Conservation (phyloP, 2,329 filamentous ascomycete genomes). For the Aspergillus piperis region DNA sequence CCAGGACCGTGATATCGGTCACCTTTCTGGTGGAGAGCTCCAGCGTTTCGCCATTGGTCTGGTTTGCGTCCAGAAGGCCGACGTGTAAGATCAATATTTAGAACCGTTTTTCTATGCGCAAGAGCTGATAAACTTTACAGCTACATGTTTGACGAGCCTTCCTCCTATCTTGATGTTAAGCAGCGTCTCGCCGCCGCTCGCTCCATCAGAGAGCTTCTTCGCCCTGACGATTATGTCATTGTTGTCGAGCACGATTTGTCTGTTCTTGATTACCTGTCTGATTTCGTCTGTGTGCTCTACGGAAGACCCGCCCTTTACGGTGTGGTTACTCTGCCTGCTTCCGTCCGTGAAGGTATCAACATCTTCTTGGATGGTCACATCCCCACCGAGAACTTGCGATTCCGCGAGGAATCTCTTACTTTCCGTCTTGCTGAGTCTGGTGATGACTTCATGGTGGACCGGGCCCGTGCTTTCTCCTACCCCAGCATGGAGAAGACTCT, state of each 20-base stretch:
- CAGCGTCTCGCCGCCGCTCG: slow-evolving; percentile 90
- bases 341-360: slow-evolving; percentile 98
- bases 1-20: slow-evolving; percentile 83
- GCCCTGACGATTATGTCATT: slow-evolving; percentile 92
- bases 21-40: slow-evolving; percentile 94
- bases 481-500: slow-evolving; percentile 91
- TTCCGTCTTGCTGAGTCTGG: slow-evolving; percentile 90
- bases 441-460: slow-evolving; percentile 85
- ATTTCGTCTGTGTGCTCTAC: slow-evolving; percentile 97
- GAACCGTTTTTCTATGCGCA: background rate
- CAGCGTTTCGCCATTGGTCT: slow-evolving; percentile 97
- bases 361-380: slow-evolving; percentile 99
- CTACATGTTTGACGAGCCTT: slow-evolving; percentile 99
- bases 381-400: slow-evolving; percentile 95
- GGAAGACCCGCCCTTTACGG: slow-evolving; percentile 94
- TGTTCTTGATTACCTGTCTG: slow-evolving; percentile 95
- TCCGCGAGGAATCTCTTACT: slow-evolving; percentile 93
- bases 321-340: slow-evolving; percentile 93
- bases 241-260: slow-evolving; percentile 99
- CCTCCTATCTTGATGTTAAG: slow-evolving; percentile 98
- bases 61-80: slow-evolving; percentile 91
- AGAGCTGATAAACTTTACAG: slow-evolving; percentile 36
- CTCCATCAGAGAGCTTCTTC: slow-evolving; percentile 87
- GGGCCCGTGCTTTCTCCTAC: slow-evolving; percentile 81
- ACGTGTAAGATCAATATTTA: slow-evolving; percentile 62